Evolutionary conservation across 345 rosid genomes (phyloP), one percentile per base, ranked within the genome.

Genomic region (Hypericum perforatum): DNA sequence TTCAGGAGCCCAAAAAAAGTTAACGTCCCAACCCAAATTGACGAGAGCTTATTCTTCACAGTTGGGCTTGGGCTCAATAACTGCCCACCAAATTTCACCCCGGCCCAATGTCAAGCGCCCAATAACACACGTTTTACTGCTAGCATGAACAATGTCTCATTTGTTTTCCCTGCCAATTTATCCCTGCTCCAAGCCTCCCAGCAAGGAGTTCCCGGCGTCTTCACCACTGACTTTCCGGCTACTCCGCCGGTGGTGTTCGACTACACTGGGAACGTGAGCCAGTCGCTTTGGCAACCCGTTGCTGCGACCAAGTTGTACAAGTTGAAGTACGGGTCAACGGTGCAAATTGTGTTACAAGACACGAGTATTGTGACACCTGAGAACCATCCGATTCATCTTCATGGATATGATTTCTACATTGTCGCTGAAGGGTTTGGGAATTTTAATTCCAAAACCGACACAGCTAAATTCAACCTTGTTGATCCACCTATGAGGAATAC

Each of bases 401-500:
- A 92, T 5, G 98, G 98, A 43, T 81, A 92, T 42, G 98, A 92
- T 75, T 92, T 92, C 70, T 88, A 81, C 74, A 74, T 92, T 11
- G 40, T 92, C 9, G 98, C 79, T 0, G 72, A 76, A 63, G 98
- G 97, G 5, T 92, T 83, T 29, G 98, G 98, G 58, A 92, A 92
- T 66, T 92, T 92, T 62, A 61, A 88, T 60, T 75, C 89, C 38
- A 64, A 75, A 52, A 80, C 54, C 8, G 91, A 92, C 63, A 37
- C 74, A 9, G 63, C 81, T 0, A 92, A 88, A 65, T 88, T 88
- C 64, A 92, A 92, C 45, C 83, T 92, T 3, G 77, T 76, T 8
- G 97, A 92, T 71, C 98, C 98, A 8, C 98, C 98, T 0, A 68
- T 78, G 46, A 77, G 97, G 63, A 92, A 92, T 71, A 92, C 98